Evolutionary conservation across 495 filamentous ascomycete genomes (phyloP), one percentile per base, ranked within the genome.

Genomic region (Aspergillus conjunctus): DNA sequence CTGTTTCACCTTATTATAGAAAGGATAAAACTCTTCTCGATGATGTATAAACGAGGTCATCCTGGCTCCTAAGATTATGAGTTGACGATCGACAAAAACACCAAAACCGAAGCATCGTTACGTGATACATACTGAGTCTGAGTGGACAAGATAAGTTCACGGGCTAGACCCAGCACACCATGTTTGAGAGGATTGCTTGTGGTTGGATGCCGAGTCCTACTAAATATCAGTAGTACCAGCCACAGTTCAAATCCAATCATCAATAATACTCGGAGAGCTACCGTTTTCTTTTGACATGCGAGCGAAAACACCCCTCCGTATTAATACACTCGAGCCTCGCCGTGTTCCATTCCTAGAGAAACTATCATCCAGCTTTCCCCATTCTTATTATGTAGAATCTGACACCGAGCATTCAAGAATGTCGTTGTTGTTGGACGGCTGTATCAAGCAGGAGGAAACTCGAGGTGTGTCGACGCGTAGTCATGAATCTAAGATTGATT

Each of bases 401-500:
- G 53, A 48, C 7, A 31, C 20, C 54, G 46, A n/a, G 43, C 15
- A 31, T 48, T 30, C 18, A 51, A 34, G 53, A 51, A 56, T 51
- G 34, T 15, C 26, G 26, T 26, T 39, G 43, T 21, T 17, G 34
- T 54, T 17, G 22, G 31, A 18, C 26, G 12, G 10, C 30, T 53
- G 26, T 52, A 32, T 37, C 33, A 43, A 33, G 14, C 1, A 9
- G 56, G 32, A 57, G 32, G 17, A 41, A 39, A 45, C 31, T 54
- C 34, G 43, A 32, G 33, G 26, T 32, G 21, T 9, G 21, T 14
- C 41, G 49, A 45, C 58, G 55, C 58, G 58, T 61, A 51, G 58
- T 61, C 55, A 54, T 48, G 46, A 45, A 64, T 60, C 54, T 57
- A 58, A 66, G 5, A 61, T 63, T 63, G 60, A 54, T 48, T 55